Base-by-base conservation (phyloP, 2,329 filamentous ascomycete genomes). In the Neonectria coccinea region DNA sequence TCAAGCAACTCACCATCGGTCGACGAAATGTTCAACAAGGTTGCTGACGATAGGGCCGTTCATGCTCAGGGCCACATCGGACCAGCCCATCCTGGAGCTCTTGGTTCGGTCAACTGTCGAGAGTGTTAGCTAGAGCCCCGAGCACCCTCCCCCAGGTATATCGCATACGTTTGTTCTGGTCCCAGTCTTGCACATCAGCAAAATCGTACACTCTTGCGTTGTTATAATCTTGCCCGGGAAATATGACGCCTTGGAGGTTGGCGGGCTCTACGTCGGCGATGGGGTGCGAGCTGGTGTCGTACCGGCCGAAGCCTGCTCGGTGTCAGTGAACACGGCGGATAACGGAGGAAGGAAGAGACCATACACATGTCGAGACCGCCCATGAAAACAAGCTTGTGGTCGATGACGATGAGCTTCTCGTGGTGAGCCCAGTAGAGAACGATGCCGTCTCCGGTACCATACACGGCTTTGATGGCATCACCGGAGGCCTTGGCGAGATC, bases 351-450 rank as follows among this genome's bases (percentile, higher is more conserved):
- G 8, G 6, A 12, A 18, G 14, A 5, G 11, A 1, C 31, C 82
- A 64, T 80, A 86, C 87, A 97, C 73, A 97, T 84, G 79, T 97
- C 94, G 1, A 97, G 82, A 20, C 94, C 94, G 53, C 93, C 94
- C 94, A 97, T 97, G 76, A 97, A 97, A 2, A 91, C 93, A 60
- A 90, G 83, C 10, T 84, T 84, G n/a, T 90, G 88, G 76, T 97
- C 94, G 16, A 97, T 81, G 2, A 97, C 76, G 70, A 92, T 93
- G 1, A 97, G 86, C 79, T 97, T 97, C 80, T 97, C 94, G 72
- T 97, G 94, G 73, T 97, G 94, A 3, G 93, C 93, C 94, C 94
- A 97, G 79, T 93, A 97, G 1, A 97, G 81, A 11, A 97, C 91
- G 1, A 94, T 88, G 70, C 92, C 93, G 33, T 94, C 92, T 36